Conservation (phyloP, 495 filamentous ascomycete species). For the Xylaria cubensis region DNA sequence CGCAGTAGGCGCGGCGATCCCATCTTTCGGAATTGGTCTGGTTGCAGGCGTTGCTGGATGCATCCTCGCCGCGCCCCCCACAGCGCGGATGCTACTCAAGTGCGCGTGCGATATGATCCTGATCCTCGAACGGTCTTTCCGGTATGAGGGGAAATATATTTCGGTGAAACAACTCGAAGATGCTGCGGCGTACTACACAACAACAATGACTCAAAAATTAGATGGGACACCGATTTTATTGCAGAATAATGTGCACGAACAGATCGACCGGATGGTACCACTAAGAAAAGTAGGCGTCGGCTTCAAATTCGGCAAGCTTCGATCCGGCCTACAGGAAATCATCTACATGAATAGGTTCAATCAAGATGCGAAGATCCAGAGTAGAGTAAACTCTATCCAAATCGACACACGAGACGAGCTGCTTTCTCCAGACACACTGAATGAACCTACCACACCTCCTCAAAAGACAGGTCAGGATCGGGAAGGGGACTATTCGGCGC, state of each 20-base stretch:
- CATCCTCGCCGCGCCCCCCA: neutral
- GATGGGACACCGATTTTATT: neutral
- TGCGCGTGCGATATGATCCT: conserved; percentile 18
- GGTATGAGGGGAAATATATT: conserved; percentile 5
- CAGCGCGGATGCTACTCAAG: conserved; percentile 14
- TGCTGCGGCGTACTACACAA: conserved; percentile 11
- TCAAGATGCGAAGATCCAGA: neutral
- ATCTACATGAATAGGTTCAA: conserved; percentile 15
- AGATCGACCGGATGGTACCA: neutral
- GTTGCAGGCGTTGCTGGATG: neutral
- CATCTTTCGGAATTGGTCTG: neutral
- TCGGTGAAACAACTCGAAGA: conserved; percentile 14
- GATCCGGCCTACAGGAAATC: conserved; percentile 6
- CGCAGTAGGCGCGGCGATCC: neutral
- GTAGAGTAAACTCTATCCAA: neutral
- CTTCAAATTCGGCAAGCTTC: conserved; percentile 3
- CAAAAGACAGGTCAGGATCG: neutral
- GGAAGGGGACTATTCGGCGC: neutral
- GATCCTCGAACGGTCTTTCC: conserved; percentile 9
- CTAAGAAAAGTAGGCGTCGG: neutral
- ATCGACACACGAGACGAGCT: neutral
- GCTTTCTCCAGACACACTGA: neutral
- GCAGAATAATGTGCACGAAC: neutral
- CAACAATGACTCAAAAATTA: neutral
- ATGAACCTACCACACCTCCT: neutral